Percentiles rank a stretch among this genome's conserved stretches.
Evolutionary conservation across 2,329 filamentous ascomycete genomes (phyloP).

Genomic region (Nannizzia gypsea): DNA sequence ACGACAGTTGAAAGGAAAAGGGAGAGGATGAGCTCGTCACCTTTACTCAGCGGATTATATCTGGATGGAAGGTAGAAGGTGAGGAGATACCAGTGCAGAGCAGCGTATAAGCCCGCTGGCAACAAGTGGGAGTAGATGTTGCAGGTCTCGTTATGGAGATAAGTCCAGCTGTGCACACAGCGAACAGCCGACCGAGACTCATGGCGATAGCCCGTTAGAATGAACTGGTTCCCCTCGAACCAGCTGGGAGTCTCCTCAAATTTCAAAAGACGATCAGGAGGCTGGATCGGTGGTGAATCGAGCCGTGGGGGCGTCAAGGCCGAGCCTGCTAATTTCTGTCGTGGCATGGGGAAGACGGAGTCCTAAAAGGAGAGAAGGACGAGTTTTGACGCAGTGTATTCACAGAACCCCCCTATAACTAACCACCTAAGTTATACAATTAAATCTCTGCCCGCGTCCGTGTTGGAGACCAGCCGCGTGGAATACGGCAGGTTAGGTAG

Average conservation of each 20-base stretch:
- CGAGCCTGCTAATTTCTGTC: neutral
- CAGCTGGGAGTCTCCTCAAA: conserved; percentile 30
- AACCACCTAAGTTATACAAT: neutral
- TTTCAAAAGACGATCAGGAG: neutral
- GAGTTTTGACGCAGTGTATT: neutral
- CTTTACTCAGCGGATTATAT: neutral
- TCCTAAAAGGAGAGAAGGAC: too few species aligned
- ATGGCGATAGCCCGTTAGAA: conserved; percentile 35
- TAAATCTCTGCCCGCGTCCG: too few species aligned
- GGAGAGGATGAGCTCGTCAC: conserved; percentile 14
- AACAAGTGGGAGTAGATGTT: conserved; percentile 39
- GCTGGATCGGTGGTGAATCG: neutral
- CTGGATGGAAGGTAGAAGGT: neutral
- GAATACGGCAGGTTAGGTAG: too few species aligned
- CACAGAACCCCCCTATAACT: too few species aligned
- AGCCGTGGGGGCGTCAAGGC: neutral
- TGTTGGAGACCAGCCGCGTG: too few species aligned
- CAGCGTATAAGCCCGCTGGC: conserved; percentile 28
- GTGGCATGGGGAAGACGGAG: neutral
- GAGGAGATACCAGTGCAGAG: neutral
- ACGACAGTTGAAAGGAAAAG: conserved; percentile 19
- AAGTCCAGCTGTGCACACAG: conserved; percentile 33
- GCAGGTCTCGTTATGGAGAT: conserved; percentile 35
- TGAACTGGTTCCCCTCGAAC: conserved; percentile 34
- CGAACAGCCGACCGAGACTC: conserved; percentile 26